A percentile compares a stretch with the other conserved stretches of the same genome.
phyloP scores from a whole-genome alignment of 345 rosid genomes.

The Eucalyptus albens region DNA sequence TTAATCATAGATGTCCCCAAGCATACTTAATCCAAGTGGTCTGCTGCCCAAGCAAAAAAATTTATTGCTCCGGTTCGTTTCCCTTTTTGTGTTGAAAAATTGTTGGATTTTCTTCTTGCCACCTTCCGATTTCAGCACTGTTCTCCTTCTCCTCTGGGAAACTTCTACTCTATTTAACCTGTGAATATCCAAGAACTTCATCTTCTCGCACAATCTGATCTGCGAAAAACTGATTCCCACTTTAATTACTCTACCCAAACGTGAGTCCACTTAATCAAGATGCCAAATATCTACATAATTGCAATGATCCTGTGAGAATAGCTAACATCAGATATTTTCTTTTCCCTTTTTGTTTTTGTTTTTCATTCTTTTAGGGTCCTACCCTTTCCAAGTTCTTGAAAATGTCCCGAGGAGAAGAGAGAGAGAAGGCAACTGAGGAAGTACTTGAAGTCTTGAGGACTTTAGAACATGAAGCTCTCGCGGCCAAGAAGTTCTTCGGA shows the following conservation, averaged over 20 bases:
- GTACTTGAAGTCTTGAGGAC: background rate
- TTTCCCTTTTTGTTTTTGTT: background rate
- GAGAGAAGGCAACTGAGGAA: background rate
- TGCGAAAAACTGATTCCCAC: background rate
- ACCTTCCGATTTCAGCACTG: background rate
- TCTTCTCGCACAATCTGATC: background rate
- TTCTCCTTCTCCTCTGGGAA: background rate
- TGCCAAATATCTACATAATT: background rate
- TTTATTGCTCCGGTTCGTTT: background rate
- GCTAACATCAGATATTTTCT: background rate
- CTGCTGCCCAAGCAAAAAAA: background rate
- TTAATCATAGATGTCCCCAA: background rate
- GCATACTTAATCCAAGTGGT: background rate
- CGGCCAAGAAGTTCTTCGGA: slow-evolving; percentile 4
- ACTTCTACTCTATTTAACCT: background rate
- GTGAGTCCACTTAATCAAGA: background rate
- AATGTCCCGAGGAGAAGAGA: background rate
- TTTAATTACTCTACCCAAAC: background rate
- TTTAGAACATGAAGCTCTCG: background rate
- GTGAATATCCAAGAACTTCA: background rate
- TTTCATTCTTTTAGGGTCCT: background rate
- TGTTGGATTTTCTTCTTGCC: background rate
- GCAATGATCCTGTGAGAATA: background rate
- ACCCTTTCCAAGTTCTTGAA: background rate
- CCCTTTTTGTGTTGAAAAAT: background rate